Evolutionary conservation across 805 yeast species (phyloP).

Genomic region (fission yeast (Schizosaccharomyces pombe)): ASM294v3 CU329670.1:1784001-1784500

Average conservation of each 20-base stretch:
- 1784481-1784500: slow-evolving; percentile 88
- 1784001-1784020: slow-evolving; percentile 89
- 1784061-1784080: slow-evolving; percentile 84
- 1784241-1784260: slow-evolving; percentile 90
- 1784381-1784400: slow-evolving; percentile 90
- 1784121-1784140: slow-evolving; percentile 79
- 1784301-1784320: slow-evolving; percentile 87
- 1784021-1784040: slow-evolving; percentile 80
- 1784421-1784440: slow-evolving; percentile 98
- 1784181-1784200: slow-evolving; percentile 97
- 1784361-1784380: slow-evolving; percentile 89
- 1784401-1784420: slow-evolving; percentile 93
- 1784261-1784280: slow-evolving; percentile 72
- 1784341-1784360: slow-evolving; percentile 93
- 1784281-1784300: slow-evolving; percentile 74
- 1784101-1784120: slow-evolving; percentile 76
- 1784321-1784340: slow-evolving; percentile 83
- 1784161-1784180: slow-evolving; percentile 81
- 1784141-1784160: slow-evolving; percentile 97
- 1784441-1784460: slow-evolving; percentile 99
- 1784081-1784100: slow-evolving; percentile 77
- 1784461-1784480: slow-evolving; percentile 79
- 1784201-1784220: slow-evolving; percentile 69
- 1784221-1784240: slow-evolving; percentile 68
- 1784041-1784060: slow-evolving; percentile 77